Percentiles rank a stretch among this genome's conserved stretches.
These are phyloP conservation scores for Pythium grandisporangium DNA, from an alignment of 352 stramenopile genomes.

Conservation along the genomic window DNA sequence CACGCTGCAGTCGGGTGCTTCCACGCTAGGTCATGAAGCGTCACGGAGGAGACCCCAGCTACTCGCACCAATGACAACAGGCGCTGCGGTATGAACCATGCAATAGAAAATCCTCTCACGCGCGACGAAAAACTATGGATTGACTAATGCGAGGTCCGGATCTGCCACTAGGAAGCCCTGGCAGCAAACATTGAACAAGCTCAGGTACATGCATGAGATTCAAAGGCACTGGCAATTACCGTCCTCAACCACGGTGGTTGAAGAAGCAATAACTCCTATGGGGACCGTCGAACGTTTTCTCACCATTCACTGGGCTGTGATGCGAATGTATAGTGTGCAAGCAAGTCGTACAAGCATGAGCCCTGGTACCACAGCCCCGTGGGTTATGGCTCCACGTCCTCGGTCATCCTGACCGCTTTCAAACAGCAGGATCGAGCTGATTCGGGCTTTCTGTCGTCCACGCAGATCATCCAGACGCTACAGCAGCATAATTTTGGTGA, in stretches of 20 bases:
- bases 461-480: constrained; percentile 23
- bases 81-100: background rate
- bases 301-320: background rate
- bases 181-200: constrained; percentile 8
- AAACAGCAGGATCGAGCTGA: constrained; percentile 24
- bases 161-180: background rate
- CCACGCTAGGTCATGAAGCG: background rate
- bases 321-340: constrained; percentile 1
- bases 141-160: background rate
- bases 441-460: constrained; percentile 22
- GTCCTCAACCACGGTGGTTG: no score
- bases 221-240: no score
- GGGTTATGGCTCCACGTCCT: constrained; percentile 29
- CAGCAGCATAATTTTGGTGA: constrained; percentile 22
- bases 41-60: background rate
- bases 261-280: background rate
- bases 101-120: background rate
- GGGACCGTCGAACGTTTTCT: no score
- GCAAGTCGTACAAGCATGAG: constrained; percentile 57
- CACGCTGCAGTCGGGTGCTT: background rate
- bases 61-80: background rate
- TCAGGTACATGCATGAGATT: constrained; percentile 8
- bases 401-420: constrained; percentile 31
- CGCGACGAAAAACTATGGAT: background rate
- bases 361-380: constrained; percentile 44